phyloP scores from a whole-genome alignment of 345 rosid genomes.

The Luvunga scandens region DNA sequence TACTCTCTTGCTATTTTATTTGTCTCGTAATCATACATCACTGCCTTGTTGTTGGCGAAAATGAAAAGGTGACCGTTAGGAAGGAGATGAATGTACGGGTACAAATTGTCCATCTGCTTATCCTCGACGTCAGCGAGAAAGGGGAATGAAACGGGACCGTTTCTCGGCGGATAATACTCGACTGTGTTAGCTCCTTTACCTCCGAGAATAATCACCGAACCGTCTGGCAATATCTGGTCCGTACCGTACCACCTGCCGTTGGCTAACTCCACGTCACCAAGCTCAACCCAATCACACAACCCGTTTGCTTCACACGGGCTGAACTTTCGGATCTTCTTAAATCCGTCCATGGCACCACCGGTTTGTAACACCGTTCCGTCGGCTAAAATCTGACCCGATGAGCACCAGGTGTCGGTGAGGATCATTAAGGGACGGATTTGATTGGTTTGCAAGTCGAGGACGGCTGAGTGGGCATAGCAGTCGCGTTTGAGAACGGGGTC shows the following conservation, averaged over 20 bases:
- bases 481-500: slow-evolving; percentile 59
- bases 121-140: slow-evolving; percentile 70
- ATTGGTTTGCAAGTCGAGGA: slow-evolving; percentile 47
- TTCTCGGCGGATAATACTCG: slow-evolving; percentile 60
- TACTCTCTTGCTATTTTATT: slow-evolving; percentile 45
- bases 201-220: slow-evolving; percentile 66
- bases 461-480: slow-evolving; percentile 75
- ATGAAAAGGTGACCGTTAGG: slow-evolving; percentile 79
- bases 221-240: slow-evolving; percentile 72
- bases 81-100: slow-evolving; percentile 86
- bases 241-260: slow-evolving; percentile 71
- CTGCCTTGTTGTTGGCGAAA: slow-evolving; percentile 77
- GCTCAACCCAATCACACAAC: slow-evolving; percentile 70
- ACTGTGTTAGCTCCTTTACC: slow-evolving; percentile 60
- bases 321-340: slow-evolving; percentile 54
- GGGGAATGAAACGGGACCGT: slow-evolving; percentile 60
- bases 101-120: slow-evolving; percentile 81
- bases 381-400: slow-evolving; percentile 67
- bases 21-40: slow-evolving; percentile 52
- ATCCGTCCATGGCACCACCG: slow-evolving; percentile 64
- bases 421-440: slow-evolving; percentile 58
- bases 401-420: slow-evolving; percentile 80
- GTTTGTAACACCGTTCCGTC: slow-evolving; percentile 75
- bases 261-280: slow-evolving; percentile 36
- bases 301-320: slow-evolving; percentile 44